These are phyloP conservation scores for Naganishia onofrii DNA, from an alignment of 768 basidiomycete genomes.

Conservation along the genomic window DNA sequence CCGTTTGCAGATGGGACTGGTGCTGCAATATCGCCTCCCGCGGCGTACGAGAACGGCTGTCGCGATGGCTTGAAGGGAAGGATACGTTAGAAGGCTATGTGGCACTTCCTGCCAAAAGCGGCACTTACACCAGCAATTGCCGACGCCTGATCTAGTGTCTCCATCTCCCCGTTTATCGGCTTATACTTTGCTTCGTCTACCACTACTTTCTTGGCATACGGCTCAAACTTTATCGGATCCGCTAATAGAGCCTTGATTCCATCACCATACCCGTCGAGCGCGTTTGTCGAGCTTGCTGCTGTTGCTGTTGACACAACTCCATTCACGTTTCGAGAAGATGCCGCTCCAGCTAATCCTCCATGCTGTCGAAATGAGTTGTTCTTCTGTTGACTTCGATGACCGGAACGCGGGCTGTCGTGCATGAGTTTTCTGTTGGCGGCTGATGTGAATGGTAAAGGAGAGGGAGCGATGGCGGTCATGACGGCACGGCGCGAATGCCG, in stretches of 20 bases:
- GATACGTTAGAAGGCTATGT: no score
- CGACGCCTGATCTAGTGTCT: not conserved
- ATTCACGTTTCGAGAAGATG: constrained; percentile 1
- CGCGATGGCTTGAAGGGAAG: constrained; percentile 15
- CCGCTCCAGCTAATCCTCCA: not conserved
- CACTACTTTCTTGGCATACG: constrained; percentile 44
- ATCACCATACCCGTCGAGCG: constrained; percentile 39
- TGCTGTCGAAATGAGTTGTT: constrained; percentile 3
- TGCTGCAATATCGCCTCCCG: not conserved
- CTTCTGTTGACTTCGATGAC: not conserved
- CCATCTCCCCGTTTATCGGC: constrained; percentile 26
- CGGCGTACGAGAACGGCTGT: constrained; percentile 40
- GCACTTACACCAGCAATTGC: constrained; percentile 7
- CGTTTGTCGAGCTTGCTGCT: constrained; percentile 32
- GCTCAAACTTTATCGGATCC: constrained; percentile 47
- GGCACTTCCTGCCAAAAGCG: no score
- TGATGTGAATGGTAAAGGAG: constrained; percentile 16
- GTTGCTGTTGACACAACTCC: constrained; percentile 10
- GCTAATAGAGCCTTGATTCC: constrained; percentile 29
- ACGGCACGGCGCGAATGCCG: constrained; percentile 5
- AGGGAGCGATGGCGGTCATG: constrained; percentile 24
- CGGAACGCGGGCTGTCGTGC: constrained; percentile 23
- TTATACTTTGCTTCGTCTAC: constrained; percentile 35
- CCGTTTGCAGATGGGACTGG: not conserved
- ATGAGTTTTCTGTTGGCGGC: not conserved